These are phyloP conservation scores for Cladophialophora immunda DNA, from an alignment of 2,329 filamentous ascomycete species.

Conservation along the genomic window DNA sequence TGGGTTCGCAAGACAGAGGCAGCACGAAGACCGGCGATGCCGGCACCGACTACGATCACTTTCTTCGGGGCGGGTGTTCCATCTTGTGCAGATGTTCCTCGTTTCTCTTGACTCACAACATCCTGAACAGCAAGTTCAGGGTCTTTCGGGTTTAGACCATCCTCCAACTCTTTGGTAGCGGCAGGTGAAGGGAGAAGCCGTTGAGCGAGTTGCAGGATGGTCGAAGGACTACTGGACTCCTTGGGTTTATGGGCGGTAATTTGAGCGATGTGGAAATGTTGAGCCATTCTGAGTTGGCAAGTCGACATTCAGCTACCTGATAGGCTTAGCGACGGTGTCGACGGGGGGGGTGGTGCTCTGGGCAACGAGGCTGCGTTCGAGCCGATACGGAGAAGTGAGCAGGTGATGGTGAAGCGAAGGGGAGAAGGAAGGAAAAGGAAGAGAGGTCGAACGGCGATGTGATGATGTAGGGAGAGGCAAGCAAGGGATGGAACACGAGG, in stretches of 20 bases:
- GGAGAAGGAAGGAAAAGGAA: constrained; percentile 3
- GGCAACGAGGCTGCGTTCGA: constrained; percentile 15
- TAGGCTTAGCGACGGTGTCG: constrained; percentile 14
- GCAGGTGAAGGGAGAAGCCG: constrained; percentile 35
- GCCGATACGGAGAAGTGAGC: constrained; percentile 1
- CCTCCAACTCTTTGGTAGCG: constrained; percentile 37
- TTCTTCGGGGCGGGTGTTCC: constrained; percentile 36
- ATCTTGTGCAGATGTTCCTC: constrained; percentile 25
- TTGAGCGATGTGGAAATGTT: constrained; percentile 42
- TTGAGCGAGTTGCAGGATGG: constrained; percentile 39
- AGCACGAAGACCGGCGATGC: constrained; percentile 48
- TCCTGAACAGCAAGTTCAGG: constrained; percentile 26
- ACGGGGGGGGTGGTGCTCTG: constrained; percentile 15
- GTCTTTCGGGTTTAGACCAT: constrained; percentile 40
- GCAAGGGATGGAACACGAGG: constrained; percentile 17
- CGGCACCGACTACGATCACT: constrained; percentile 49
- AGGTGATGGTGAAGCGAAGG: not conserved
- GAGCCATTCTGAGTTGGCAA: constrained; percentile 45
- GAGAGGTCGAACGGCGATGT: constrained; percentile 10
- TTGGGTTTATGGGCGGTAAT: constrained; percentile 41
- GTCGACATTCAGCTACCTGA: constrained; percentile 43
- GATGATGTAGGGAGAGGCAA: constrained; percentile 14
- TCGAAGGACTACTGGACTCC: constrained; percentile 41
- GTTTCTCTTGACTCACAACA: constrained; percentile 38
- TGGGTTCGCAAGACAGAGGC: constrained; percentile 48